phyloP scores from a whole-genome alignment of 495 filamentous ascomycete species.

The Xylaria cubensis region DNA sequence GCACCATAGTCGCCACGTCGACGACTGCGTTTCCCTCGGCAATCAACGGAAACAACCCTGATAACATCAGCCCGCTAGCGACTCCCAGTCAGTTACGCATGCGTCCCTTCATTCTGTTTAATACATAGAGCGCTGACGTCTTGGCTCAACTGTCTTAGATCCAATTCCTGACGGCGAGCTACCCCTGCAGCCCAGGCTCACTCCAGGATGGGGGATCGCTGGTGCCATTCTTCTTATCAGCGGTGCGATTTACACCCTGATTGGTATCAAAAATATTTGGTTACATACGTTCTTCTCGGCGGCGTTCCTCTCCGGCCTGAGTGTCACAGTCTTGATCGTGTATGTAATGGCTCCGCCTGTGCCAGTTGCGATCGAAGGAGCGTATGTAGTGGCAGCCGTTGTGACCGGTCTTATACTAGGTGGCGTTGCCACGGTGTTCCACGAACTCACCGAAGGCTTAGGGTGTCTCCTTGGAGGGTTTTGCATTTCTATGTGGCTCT shows the following conservation, averaged over 20 bases:
- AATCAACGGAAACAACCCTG: slow-evolving; percentile 40
- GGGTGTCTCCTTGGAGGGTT: slow-evolving; percentile 90
- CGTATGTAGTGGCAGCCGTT: slow-evolving; percentile 81
- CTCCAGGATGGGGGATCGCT: slow-evolving; percentile 78
- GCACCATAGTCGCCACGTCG: slow-evolving; percentile 18
- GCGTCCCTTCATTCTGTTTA: not conserved
- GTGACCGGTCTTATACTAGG: slow-evolving; percentile 81
- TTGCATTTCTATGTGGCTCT: slow-evolving; percentile 88
- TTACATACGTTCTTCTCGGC: slow-evolving; percentile 83
- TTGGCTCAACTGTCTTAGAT: slow-evolving; percentile 36
- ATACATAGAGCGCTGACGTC: slow-evolving; percentile 9
- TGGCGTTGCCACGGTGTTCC: slow-evolving; percentile 76
- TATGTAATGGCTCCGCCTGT: slow-evolving; percentile 90
- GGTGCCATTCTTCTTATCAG: slow-evolving; percentile 77
- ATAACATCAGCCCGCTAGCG: slow-evolving; percentile 25
- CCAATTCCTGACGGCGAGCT: slow-evolving; percentile 56
- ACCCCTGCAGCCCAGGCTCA: slow-evolving; percentile 76
- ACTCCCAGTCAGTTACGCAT: slow-evolving; percentile 24
- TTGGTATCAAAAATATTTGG: slow-evolving; percentile 87
- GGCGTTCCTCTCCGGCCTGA: slow-evolving; percentile 73
- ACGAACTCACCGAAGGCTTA: slow-evolving; percentile 84
- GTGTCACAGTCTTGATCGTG: slow-evolving; percentile 82
- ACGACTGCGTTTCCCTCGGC: slow-evolving; percentile 36
- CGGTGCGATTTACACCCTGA: slow-evolving; percentile 71
- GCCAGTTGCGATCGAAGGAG: slow-evolving; percentile 78